A percentile compares a stretch with the other conserved stretches of the same genome.
Conservation (phyloP, 495 filamentous ascomycete species). For the Xylaria castorea region DNA sequence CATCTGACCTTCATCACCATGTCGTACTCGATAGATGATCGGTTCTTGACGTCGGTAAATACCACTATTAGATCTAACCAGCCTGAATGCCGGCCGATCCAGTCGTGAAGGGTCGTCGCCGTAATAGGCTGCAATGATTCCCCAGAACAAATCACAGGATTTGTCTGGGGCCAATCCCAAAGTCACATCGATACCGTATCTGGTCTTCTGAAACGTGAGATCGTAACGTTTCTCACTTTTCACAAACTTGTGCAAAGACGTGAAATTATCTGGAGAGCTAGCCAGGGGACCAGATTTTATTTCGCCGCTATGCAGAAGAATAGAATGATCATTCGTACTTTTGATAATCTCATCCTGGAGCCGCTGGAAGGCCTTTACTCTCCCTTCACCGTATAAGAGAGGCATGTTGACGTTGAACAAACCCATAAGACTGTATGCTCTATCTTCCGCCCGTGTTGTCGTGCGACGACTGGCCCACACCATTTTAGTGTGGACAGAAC, state of each 20-base stretch:
- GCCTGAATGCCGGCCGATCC: background rate
- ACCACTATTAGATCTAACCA: background rate
- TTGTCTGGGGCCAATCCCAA: background rate
- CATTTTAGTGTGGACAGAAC: background rate
- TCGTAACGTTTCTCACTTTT: background rate
- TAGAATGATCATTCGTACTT: background rate
- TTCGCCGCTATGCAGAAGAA: background rate
- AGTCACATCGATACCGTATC: background rate
- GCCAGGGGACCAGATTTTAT: background rate
- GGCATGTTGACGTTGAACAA: slow-evolving; percentile 35
- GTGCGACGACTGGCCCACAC: background rate
- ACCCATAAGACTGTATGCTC: slow-evolving; percentile 33
- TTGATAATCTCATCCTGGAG: background rate
- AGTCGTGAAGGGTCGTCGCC: background rate
- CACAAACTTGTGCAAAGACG: background rate
- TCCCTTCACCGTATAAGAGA: slow-evolving; percentile 35
- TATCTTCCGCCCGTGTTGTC: slow-evolving; percentile 28
- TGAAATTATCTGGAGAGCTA: background rate
- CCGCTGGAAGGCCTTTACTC: slow-evolving; percentile 14
- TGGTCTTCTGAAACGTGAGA: background rate
- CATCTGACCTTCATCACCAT: slow-evolving; percentile 3
- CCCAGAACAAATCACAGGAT: background rate
- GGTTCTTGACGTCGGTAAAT: background rate
- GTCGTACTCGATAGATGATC: background rate
- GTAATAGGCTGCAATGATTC: background rate